A percentile compares a stretch with the other conserved stretches of the same genome.
Conservation (phyloP, 2,329 filamentous ascomycete species). For the Penicillium sp. region DNA sequence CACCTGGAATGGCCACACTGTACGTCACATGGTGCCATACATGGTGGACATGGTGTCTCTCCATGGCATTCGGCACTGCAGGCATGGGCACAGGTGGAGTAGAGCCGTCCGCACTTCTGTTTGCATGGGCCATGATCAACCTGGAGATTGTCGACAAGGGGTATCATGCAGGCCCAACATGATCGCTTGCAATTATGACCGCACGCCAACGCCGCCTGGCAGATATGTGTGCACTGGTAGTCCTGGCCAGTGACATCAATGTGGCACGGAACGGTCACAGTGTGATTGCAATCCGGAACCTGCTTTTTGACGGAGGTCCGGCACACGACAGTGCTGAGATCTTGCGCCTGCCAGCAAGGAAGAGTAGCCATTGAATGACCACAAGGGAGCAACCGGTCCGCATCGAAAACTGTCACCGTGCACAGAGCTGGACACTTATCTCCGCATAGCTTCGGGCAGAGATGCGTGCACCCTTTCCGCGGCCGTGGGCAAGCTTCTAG, state of each 20-base stretch:
- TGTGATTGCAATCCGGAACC: conserved; percentile 58
- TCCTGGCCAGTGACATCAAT: conserved; percentile 41
- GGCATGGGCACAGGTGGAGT: conserved; percentile 56
- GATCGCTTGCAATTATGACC: conserved; percentile 56
- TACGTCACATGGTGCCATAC: conserved; percentile 50
- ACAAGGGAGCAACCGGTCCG: conserved; percentile 27
- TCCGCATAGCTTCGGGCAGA: conserved; percentile 44
- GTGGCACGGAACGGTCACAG: conserved; percentile 50
- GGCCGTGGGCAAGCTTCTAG: conserved; percentile 40
- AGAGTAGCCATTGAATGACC: conserved; percentile 31
- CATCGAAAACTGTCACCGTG: conserved; percentile 27
- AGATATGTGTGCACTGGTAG: conserved; percentile 52
- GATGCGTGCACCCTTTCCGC: conserved; percentile 41
- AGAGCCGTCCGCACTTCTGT: conserved; percentile 51
- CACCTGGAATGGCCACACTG: conserved; percentile 59
- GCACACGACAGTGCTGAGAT: conserved; percentile 52
- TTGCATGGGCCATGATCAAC: conserved; percentile 45
- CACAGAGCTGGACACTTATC: conserved; percentile 41
- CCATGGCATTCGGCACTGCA: conserved; percentile 56
- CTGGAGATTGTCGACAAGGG: conserved; percentile 24
- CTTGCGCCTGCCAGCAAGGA: conserved; percentile 44
- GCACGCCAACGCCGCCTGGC: conserved; percentile 51
- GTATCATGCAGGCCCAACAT: conserved; percentile 52
- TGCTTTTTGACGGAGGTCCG: conserved; percentile 43
- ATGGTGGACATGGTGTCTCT: conserved; percentile 28